phyloP scores from a whole-genome alignment of 2,329 filamentous ascomycete genomes.

The Aspergillus sp. region DNA sequence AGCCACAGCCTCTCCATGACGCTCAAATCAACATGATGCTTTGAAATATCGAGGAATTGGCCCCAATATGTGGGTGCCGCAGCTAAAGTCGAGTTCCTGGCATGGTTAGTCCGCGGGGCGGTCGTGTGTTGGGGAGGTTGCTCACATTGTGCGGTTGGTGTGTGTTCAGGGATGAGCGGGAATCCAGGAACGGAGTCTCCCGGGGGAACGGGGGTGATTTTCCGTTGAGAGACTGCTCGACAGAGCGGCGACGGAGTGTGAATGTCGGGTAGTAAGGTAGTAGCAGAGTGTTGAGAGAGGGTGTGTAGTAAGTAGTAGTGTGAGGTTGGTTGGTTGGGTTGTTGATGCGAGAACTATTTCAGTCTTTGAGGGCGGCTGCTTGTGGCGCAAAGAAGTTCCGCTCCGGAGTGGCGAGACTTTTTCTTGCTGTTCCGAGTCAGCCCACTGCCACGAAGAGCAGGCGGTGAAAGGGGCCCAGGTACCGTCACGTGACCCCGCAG shows the following conservation, averaged over 20 bases:
- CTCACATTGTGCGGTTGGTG: conserved; percentile 13
- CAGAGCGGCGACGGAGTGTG: no score
- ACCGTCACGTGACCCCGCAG: no score
- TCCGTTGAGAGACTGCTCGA: no score
- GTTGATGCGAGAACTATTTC: conserved; percentile 14
- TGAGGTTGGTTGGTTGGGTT: no score
- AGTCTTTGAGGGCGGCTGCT: conserved; percentile 8
- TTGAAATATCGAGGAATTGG: conserved; percentile 55
- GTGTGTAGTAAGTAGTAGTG: no score
- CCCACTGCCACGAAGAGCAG: no score
- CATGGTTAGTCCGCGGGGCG: not conserved
- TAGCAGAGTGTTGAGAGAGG: no score
- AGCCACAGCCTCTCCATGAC: conserved; percentile 83
- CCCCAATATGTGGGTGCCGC: conserved; percentile 51
- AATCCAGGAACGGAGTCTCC: no score
- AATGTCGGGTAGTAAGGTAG: no score
- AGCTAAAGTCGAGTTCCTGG: conserved; percentile 40
- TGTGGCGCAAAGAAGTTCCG: conserved; percentile 11
- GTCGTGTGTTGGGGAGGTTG: not conserved
- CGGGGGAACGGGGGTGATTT: no score
- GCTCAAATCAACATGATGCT: conserved; percentile 77
- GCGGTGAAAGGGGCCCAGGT: no score
- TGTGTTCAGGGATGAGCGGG: conserved; percentile 2
- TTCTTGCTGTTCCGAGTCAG: conserved; percentile 7
- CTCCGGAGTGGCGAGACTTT: conserved; percentile 29